These are phyloP conservation scores for Gossypium mustelinum DNA, from an alignment of 345 rosid species.

Conservation along the genomic window DNA sequence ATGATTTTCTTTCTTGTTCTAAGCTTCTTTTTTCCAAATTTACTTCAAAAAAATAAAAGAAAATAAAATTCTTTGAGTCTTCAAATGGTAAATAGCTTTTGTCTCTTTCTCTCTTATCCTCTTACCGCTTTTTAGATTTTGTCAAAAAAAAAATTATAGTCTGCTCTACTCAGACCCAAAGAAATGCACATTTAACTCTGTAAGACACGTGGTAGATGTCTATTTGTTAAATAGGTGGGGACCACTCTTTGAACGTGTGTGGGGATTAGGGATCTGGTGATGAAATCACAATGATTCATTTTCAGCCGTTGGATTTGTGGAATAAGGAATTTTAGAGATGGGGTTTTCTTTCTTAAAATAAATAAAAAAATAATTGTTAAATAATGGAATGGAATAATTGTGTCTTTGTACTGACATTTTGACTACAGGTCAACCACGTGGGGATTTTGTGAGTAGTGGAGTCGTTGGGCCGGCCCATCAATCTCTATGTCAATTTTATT, in stretches of 20 bases:
- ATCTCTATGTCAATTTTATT: too few species aligned
- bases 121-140: constrained; percentile 24
- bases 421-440: constrained; percentile 3
- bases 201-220: constrained; percentile 14
- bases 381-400: not conserved
- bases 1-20: not conserved
- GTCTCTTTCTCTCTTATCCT: constrained; percentile 20
- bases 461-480: not conserved
- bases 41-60: constrained; percentile 20
- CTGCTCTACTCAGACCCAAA: constrained; percentile 12
- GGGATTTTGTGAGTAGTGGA: not conserved
- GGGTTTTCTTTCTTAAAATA: too few species aligned
- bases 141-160: constrained; percentile 8
- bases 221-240: constrained; percentile 10
- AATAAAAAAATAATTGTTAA: not conserved
- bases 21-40: constrained; percentile 9
- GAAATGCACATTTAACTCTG: not conserved
- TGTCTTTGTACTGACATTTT: not conserved
- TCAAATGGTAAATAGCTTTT: constrained; percentile 31
- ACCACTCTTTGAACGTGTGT: not conserved
- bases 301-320: constrained; percentile 29
- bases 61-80: constrained; percentile 61
- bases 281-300: not conserved
- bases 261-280: not conserved
- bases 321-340: not conserved